phyloP scores from a whole-genome alignment of 2,329 filamentous ascomycete genomes.

The Sarocladium brachiariae region DNA sequence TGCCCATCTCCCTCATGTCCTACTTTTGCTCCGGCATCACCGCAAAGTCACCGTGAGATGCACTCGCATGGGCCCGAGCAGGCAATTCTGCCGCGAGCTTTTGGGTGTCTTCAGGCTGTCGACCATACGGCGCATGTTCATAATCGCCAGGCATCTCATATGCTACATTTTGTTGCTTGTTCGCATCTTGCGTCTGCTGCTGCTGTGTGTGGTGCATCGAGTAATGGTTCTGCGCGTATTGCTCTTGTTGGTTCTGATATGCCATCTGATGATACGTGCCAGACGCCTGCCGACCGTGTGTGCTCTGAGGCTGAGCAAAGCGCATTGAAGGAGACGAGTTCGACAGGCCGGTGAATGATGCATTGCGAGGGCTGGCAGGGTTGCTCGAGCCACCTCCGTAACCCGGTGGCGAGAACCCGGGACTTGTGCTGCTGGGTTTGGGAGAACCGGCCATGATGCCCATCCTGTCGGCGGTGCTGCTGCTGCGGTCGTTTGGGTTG shows the following conservation, averaged over 20 bases:
- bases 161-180: not conserved
- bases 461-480: slow-evolving; percentile 13
- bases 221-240: slow-evolving; percentile 18
- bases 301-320: slow-evolving; percentile 7
- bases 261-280: slow-evolving; percentile 13
- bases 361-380: slow-evolving; percentile 8
- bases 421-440: slow-evolving; percentile 1
- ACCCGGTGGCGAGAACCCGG: slow-evolving; percentile 3
- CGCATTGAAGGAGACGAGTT: not conserved
- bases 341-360: not conserved
- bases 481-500: slow-evolving; percentile 45
- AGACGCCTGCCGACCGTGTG: not conserved
- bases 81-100: not conserved
- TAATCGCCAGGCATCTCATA: slow-evolving; percentile 6
- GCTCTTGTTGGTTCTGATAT: slow-evolving; percentile 14
- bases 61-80: not conserved
- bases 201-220: slow-evolving; percentile 19
- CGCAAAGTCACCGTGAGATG: not conserved
- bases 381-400: slow-evolving; percentile 2
- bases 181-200: slow-evolving; percentile 3
- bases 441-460: slow-evolving; percentile 5
- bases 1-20: too few relatives aligned
- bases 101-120: not conserved
- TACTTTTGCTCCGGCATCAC: not conserved
- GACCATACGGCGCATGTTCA: not conserved